A percentile compares a stretch with the other conserved stretches of the same genome.
These are phyloP conservation scores for Tolypocladium tundrense DNA, from an alignment of 2,329 filamentous ascomycete genomes.

Conservation along the genomic window DNA sequence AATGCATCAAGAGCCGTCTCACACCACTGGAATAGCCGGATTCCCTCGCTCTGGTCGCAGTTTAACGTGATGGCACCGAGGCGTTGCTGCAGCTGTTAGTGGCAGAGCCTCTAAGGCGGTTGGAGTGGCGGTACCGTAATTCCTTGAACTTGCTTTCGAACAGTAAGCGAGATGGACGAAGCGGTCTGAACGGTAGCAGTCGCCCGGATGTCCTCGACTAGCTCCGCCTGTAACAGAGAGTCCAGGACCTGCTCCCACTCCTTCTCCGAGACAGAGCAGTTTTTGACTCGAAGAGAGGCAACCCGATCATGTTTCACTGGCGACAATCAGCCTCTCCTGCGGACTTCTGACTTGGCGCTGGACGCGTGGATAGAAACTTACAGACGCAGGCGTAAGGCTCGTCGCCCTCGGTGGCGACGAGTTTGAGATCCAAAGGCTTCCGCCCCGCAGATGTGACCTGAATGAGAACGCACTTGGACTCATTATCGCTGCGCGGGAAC, in stretches of 20 bases:
- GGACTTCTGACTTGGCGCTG: no score
- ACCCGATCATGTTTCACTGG: constrained; percentile 48
- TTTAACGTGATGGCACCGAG: constrained; percentile 55
- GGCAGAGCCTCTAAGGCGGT: constrained; percentile 1
- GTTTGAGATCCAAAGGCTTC: constrained; percentile 51
- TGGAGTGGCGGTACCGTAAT: constrained; percentile 47
- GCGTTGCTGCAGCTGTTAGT: constrained; percentile 43
- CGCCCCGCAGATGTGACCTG: constrained; percentile 42
- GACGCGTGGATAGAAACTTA: constrained; percentile 25
- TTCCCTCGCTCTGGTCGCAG: constrained; percentile 44
- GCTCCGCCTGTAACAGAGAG: constrained; percentile 42
- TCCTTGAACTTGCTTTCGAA: constrained; percentile 56
- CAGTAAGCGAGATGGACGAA: constrained; percentile 44
- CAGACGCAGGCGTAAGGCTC: constrained; percentile 46
- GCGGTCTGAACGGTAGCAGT: constrained; percentile 47
- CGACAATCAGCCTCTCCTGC: not conserved
- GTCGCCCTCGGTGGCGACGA: constrained; percentile 59
- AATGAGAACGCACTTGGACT: constrained; percentile 47
- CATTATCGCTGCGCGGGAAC: constrained; percentile 44
- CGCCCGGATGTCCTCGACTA: constrained; percentile 44
- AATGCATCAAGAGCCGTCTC: constrained; percentile 43
- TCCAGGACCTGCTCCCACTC: constrained; percentile 58
- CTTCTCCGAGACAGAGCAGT: constrained; percentile 42
- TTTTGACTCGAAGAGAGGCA: constrained; percentile 40
- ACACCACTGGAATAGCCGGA: constrained; percentile 64